A percentile compares a stretch with the other conserved stretches of the same genome.
Evolutionary conservation across 257 asterid species (phyloP).

Genomic region (Solanum medicagineum): DNA sequence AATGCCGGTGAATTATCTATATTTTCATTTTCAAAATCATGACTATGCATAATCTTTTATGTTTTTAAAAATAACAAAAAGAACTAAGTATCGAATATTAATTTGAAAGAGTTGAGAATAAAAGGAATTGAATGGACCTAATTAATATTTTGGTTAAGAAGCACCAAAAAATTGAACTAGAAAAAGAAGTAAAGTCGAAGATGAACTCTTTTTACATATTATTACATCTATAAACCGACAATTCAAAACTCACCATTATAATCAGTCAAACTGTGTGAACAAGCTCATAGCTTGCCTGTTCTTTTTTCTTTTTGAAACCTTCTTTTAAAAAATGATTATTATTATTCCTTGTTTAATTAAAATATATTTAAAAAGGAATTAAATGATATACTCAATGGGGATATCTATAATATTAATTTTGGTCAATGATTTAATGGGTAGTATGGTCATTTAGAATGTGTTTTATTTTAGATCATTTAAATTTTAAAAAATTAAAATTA

Average conservation of each 20-base stretch:
- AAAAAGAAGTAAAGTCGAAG: slow-evolving; percentile 12
- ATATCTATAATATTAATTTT: too few species aligned
- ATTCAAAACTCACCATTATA: background rate
- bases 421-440: background rate
- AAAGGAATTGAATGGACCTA: background rate
- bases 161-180: background rate
- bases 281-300: background rate
- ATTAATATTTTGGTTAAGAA: background rate
- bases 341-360: background rate
- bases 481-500: too few species aligned
- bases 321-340: too few species aligned
- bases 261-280: background rate
- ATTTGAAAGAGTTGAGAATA: too few species aligned
- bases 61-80: background rate
- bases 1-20: slow-evolving; percentile 7
- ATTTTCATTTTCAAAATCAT: background rate
- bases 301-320: too few species aligned
- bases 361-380: background rate
- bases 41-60: background rate
- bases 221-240: slow-evolving; percentile 27
- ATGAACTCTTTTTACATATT: background rate
- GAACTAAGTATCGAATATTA: too few species aligned
- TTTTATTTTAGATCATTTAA: too few species aligned
- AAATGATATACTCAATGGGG: background rate
- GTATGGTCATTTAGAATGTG: background rate